These are phyloP conservation scores for Aspergillus fischeri DNA, from an alignment of 2,329 filamentous ascomycete genomes.

Conservation along the genomic window DNA sequence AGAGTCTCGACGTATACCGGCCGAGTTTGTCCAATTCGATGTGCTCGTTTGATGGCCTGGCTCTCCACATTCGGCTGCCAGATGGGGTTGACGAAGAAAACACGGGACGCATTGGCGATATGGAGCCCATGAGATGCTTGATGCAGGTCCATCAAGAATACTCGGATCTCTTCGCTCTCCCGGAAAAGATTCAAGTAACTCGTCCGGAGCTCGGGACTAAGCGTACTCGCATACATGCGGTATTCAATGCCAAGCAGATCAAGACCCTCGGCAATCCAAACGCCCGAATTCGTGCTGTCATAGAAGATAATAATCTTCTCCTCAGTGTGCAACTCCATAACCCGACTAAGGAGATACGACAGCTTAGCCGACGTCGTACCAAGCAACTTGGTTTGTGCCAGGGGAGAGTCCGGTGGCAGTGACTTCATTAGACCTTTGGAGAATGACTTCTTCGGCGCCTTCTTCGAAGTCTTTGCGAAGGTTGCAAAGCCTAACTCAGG, in stretches of 20 bases:
- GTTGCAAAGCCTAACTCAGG: constrained; percentile 12
- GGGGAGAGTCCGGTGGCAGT: constrained; percentile 43
- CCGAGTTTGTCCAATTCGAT: constrained; percentile 77
- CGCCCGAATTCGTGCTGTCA: constrained; percentile 80
- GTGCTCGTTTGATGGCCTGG: constrained; percentile 85
- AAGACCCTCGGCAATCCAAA: constrained; percentile 76
- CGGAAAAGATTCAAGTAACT: constrained; percentile 80
- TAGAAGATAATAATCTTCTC: constrained; percentile 95
- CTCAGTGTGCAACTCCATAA: constrained; percentile 61
- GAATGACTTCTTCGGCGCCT: constrained; percentile 29
- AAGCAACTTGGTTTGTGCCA: constrained; percentile 60
- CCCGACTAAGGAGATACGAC: constrained; percentile 73
- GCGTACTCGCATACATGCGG: constrained; percentile 51
- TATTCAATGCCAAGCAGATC: constrained; percentile 65
- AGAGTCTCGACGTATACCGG: constrained; percentile 82
- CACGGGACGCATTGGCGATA: constrained; percentile 73
- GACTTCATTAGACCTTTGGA: constrained; percentile 23
- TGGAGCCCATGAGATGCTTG: constrained; percentile 87
- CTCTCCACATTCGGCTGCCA: constrained; percentile 80
- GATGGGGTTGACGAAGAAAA: constrained; percentile 87
- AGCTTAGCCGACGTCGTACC: constrained; percentile 84
- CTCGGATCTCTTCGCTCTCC: constrained; percentile 62
- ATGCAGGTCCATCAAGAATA: constrained; percentile 85
- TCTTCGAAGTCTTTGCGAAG: constrained; percentile 13
- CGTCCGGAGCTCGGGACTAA: constrained; percentile 61